Conservation (phyloP, 768 basidiomycete genomes). For the Asterophora lycoperdoides region DNA sequence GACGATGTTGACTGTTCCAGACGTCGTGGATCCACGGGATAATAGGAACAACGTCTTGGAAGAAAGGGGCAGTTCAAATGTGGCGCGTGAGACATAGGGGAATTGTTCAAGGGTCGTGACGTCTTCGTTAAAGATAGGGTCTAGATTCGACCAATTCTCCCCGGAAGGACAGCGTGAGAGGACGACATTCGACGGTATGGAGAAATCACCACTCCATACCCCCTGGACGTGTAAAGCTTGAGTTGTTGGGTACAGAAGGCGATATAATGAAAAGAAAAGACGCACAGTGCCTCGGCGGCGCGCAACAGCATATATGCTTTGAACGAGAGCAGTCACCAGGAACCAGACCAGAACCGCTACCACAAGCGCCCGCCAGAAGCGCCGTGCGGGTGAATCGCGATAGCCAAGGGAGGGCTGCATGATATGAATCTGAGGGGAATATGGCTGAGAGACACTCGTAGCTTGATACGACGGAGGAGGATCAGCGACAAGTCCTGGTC, state of each 20-base stretch:
- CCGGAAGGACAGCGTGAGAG: constrained; percentile 8
- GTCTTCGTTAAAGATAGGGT: background rate
- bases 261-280: too few relatives aligned
- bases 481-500: constrained; percentile 1
- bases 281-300: constrained; percentile 12
- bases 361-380: constrained; percentile 21
- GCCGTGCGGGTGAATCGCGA: constrained; percentile 14
- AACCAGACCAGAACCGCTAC: constrained; percentile 21
- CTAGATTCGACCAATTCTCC: constrained; percentile 6
- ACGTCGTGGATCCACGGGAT: constrained; percentile 22
- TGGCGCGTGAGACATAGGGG: constrained; percentile 14
- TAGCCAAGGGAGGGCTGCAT: constrained; percentile 1
- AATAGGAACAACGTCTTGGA: constrained; percentile 26
- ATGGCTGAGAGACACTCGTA: constrained; percentile 1
- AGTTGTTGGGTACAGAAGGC: background rate
- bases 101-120: background rate
- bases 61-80: constrained; percentile 20
- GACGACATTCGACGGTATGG: constrained; percentile 13
- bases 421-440: constrained; percentile 3
- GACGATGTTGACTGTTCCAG: constrained; percentile 24
- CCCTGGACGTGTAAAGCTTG: background rate
- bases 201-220: constrained; percentile 13
- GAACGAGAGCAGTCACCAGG: constrained; percentile 13
- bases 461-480: constrained; percentile 13
- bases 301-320: constrained; percentile 14